Base-by-base conservation (phyloP, 352 stramenopile species). In the Phytophthora pini region DNA sequence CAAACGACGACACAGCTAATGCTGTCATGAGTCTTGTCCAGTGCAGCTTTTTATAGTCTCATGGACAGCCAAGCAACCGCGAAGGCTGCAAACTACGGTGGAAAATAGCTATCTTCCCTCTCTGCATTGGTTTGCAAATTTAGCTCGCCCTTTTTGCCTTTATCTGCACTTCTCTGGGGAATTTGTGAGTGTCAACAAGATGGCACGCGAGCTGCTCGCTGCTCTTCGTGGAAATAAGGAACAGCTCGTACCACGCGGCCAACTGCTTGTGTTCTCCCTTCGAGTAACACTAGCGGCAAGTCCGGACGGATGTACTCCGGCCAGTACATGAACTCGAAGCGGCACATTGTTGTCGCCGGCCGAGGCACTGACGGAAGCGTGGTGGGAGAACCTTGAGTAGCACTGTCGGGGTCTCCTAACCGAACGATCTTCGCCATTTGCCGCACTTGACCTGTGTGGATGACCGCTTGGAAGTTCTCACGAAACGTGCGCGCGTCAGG, bases 271-370 rank as follows among this genome's bases (percentile, higher is more conserved):
- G 85, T 84, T 11, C 63, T 77, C 39, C 71, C 76, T 60, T 92
- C 87, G 6, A 82, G 77, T 20, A 95, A 59, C 4, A 95, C 83
- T n/a, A 95, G 65, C 49, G 87, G 87, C 40, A 91, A 56, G 45
- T 95, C 81, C 0, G 84, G 84, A 27, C 82, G 87, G 57, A 95
- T 81, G 61, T 93, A 93, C 72, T 95, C 87, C 0, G 87, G 82
- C 77, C 83, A 92, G 76, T 95, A 92, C 76, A 95, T 89, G 68
- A 95, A 95, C 56, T 93, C 82, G 32, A 95, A 93, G 26, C 87
- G 84, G 43, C 86, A 92, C 40, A 90, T 78, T 44, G 73, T 85
- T 20, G 68, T 70, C 48, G 72, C 32, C 58, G 80, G 49, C 38
- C 60, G 44, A 49, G 65, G 52, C 34, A n/a, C 61, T 17, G 46